Percentiles rank a stretch among this genome's conserved stretches.
phyloP scores from a whole-genome alignment of 495 filamentous ascomycete genomes.

The Daldinia grandis region DNA sequence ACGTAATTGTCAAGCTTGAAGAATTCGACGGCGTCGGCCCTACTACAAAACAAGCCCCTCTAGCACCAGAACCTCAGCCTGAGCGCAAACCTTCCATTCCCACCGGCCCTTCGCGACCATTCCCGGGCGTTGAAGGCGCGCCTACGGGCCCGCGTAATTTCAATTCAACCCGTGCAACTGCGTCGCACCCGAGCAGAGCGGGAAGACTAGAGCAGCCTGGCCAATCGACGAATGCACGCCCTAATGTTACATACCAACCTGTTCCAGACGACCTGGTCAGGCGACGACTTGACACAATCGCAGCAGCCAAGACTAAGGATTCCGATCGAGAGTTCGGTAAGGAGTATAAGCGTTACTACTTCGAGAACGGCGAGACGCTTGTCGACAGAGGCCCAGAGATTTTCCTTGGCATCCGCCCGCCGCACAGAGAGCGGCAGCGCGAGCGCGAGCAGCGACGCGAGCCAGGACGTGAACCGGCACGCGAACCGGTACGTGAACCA shows the following conservation, averaged over 20 bases:
- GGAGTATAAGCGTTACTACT: conserved; percentile 77
- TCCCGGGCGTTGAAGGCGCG: conserved; percentile 51
- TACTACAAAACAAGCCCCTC: conserved; percentile 22
- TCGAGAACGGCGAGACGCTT: conserved; percentile 73
- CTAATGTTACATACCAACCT: conserved; percentile 55
- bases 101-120: conserved; percentile 51
- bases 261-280: conserved; percentile 63
- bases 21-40: conserved; percentile 45
- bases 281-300: conserved; percentile 71
- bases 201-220: conserved; percentile 23
- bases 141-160: conserved; percentile 52
- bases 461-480: background rate
- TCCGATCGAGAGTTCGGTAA: conserved; percentile 61
- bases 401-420: conserved; percentile 63
- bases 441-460: conserved; percentile 25
- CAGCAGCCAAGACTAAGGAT: conserved; percentile 60
- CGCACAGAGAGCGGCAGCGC: conserved; percentile 52
- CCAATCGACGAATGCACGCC: conserved; percentile 45
- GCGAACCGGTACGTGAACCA: background rate
- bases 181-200: conserved; percentile 19
- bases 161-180: conserved; percentile 23
- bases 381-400: conserved; percentile 82
- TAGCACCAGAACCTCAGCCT: conserved; percentile 24
- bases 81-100: conserved; percentile 46
- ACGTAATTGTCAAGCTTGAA: conserved; percentile 62